Evolutionary conservation across 257 asterid species (phyloP).

Genomic region (Avicennia marina): DNA sequence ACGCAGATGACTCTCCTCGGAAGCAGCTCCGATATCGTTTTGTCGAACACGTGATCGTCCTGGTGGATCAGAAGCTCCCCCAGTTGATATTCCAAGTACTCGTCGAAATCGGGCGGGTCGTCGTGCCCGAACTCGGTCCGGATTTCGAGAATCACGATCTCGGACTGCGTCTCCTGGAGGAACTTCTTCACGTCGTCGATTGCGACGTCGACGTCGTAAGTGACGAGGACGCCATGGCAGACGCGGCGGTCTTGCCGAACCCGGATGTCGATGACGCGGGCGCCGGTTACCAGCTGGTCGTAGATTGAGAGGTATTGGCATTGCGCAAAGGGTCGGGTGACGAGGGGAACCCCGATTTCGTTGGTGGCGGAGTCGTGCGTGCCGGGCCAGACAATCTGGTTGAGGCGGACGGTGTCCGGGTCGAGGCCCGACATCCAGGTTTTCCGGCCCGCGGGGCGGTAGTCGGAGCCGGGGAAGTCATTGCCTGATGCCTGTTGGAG

Average conservation of each 20-base stretch:
- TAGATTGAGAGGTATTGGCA: slow-evolving; percentile 77
- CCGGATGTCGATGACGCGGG: slow-evolving; percentile 67
- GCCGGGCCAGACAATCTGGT: slow-evolving; percentile 92
- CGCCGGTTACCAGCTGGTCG: slow-evolving; percentile 59
- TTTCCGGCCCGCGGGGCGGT: slow-evolving; percentile 46
- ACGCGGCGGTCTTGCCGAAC: slow-evolving; percentile 66
- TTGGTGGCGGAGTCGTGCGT: slow-evolving; percentile 93
- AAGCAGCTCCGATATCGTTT: slow-evolving; percentile 53
- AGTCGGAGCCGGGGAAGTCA: slow-evolving; percentile 65
- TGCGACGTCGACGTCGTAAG: slow-evolving; percentile 56
- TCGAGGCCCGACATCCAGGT: slow-evolving; percentile 71
- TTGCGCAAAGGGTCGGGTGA: slow-evolving; percentile 78
- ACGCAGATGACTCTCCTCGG: slow-evolving; percentile 78
- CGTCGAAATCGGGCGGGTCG: slow-evolving; percentile 71
- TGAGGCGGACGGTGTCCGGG: slow-evolving; percentile 39
- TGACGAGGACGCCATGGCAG: slow-evolving; percentile 73
- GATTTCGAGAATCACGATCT: slow-evolving; percentile 69
- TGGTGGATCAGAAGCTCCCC: slow-evolving; percentile 68
- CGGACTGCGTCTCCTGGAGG: slow-evolving; percentile 60
- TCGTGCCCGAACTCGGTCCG: slow-evolving; percentile 88
- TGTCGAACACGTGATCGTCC: slow-evolving; percentile 54
- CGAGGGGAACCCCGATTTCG: slow-evolving; percentile 62
- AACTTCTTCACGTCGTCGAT: slow-evolving; percentile 56
- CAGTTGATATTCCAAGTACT: slow-evolving; percentile 55
- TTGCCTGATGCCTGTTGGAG: slow-evolving; percentile 34